Base-by-base conservation (phyloP, 495 filamentous ascomycete species). In the Xylaria palmicola region DNA sequence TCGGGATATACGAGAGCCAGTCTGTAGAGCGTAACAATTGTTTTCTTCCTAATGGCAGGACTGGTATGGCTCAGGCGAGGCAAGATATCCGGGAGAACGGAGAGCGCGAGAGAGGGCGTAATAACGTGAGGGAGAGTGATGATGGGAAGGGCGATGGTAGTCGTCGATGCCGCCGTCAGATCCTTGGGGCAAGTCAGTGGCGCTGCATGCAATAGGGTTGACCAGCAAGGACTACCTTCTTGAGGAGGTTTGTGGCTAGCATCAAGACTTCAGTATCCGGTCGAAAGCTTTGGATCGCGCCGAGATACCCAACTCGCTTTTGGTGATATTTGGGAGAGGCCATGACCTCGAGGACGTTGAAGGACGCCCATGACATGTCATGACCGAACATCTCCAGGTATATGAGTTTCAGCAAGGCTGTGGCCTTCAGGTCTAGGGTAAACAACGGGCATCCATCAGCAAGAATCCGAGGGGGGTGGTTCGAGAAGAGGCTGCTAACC, bases 321-420 rank as follows among this genome's bases (percentile, higher is more conserved):
- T 97, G 94, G 36, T 90, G 81, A 72, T 97, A 97, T 73, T 97
- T 97, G 15, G 87, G 74, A 6, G 90, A 94, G 22, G 92, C 95
- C 94, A 98, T 98, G 73, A 98, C 94, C 75, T 98, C 94, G 32
- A 98, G 87, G 12, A 97, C 94, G 72, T 98, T 90, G 73, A 98
- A 98, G 8, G 92, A 91, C 19, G 95, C 94, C 94, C 94, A 98
- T 0, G 94, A 97, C 94, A 98, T 98, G 75, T 98, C 94, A 69
- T 98, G 90, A 10, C 94, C 94, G 70, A 97, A 92, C 94, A 98
- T 98, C 73, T 98, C 94, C 61, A 98, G 83, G 71, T 98, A 98
- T 37, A 96, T 87, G 57, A 98, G 81, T 77, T 98, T 98, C 66
- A 98, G 77, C 32, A 98, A 81, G 39, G 94, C 95, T 9, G 92